phyloP scores from a whole-genome alignment of 2,329 filamentous ascomycete genomes.

The Alternaria ethzedia region DNA sequence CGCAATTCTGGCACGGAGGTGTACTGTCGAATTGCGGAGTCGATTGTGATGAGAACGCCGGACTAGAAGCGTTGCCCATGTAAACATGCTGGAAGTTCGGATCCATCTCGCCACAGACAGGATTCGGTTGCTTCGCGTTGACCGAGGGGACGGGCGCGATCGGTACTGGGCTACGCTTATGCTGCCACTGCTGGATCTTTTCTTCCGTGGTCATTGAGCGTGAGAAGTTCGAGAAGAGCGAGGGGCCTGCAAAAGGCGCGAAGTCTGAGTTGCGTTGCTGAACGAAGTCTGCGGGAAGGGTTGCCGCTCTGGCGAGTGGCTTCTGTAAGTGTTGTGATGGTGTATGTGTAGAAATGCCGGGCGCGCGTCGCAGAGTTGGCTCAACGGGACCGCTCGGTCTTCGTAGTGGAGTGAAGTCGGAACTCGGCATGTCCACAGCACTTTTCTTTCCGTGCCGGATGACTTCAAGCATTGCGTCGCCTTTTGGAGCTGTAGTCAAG shows the following conservation, averaged over 20 bases:
- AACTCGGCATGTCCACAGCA: not conserved
- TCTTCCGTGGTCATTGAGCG: constrained; percentile 35
- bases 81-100: constrained; percentile 22
- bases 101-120: constrained; percentile 28
- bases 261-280: constrained; percentile 20
- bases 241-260: constrained; percentile 25
- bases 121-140: not conserved
- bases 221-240: constrained; percentile 29
- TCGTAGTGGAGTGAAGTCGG: not conserved
- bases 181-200: constrained; percentile 26
- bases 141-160: not conserved
- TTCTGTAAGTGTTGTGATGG: constrained; percentile 16
- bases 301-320: constrained; percentile 29
- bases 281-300: constrained; percentile 20
- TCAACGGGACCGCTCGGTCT: constrained; percentile 4
- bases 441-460: constrained; percentile 45
- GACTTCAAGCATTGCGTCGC: constrained; percentile 67
- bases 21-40: not conserved
- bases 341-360: constrained; percentile 28
- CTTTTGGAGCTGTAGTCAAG: constrained; percentile 74
- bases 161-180: not conserved
- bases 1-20: constrained; percentile 29
- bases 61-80: constrained; percentile 8
- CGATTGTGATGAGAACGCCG: not conserved
- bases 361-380: constrained; percentile 28